Evolutionary conservation across 1,139 yeast genomes (phyloP), one percentile per base, ranked within the genome.

Genomic region (Yamadazyma membranifaciens): DNA sequence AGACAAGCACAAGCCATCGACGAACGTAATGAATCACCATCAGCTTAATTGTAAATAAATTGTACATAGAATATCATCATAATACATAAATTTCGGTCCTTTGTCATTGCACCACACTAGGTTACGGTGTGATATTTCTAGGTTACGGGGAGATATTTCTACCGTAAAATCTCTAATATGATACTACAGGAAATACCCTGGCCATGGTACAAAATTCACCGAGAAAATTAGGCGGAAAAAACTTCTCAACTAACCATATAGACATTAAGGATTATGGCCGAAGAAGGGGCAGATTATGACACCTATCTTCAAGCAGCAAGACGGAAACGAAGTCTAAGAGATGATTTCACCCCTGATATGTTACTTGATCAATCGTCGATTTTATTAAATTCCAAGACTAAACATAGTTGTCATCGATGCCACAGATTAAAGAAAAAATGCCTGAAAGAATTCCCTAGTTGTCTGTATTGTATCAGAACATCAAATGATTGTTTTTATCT

Each of bases 371-470:
- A 9, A 36, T 62, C 40, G 55, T 65, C 9, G 61, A 59, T 44
- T 68, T 67, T 55, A 69, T 17, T 33, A 2, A 27, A 32, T 22
- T 14, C 25, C 2, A 37, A 37, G 32, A 33, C 40, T 4, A 38
- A 38, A 26, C 29, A 15, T 15, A 42, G 38, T 29, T 42, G 77
- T 46, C 66, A 63, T 36, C 49, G 76, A 32, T 71, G 77, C 52
- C 69, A 71, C 45, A 49, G 72, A 28, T 55, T 69, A 41, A 71
- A 71, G 59, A 71, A 70, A 48, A 69, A 69, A 46, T 71, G 76
- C 42, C 60, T 64, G 41, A 52, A 73, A 39, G 62, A 60, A 31
- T 62, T 62, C 43, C 75, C 76, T 2, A 55, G 50, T 37, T 71
- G 77, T 44, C 48, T 58, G 22, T 63, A 67, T 46, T 71, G 77